A percentile compares a stretch with the other conserved stretches of the same genome.
phyloP scores from a whole-genome alignment of 768 basidiomycete genomes.

The Atractiella rhizophila region DNA sequence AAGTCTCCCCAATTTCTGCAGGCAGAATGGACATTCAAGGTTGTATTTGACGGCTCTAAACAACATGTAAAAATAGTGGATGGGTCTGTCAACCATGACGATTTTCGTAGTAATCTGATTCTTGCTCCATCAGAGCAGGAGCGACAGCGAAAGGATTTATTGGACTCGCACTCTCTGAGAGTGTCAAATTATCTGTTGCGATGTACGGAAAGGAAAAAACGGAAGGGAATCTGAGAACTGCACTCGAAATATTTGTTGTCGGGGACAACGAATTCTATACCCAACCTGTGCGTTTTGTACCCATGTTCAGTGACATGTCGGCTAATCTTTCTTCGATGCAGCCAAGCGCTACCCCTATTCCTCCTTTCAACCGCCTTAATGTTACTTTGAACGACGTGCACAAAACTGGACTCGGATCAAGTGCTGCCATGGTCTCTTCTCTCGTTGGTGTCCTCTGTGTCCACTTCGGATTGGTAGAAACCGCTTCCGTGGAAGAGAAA shows the following conservation, averaged over 20 bases:
- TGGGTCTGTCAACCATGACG: neutral
- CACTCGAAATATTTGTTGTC: slow-evolving; percentile 54
- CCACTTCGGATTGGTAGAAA: slow-evolving; percentile 23
- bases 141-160: slow-evolving; percentile 54
- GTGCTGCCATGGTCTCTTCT: slow-evolving; percentile 87
- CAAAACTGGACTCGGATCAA: slow-evolving; percentile 93
- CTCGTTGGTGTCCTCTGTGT: slow-evolving; percentile 62
- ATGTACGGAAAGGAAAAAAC: slow-evolving; percentile 26
- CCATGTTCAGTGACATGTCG: slow-evolving; percentile 1
- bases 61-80: slow-evolving; percentile 5
- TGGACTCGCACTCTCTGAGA: slow-evolving; percentile 46
- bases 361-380: slow-evolving; percentile 44
- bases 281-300: slow-evolving; percentile 25
- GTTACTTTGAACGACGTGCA: slow-evolving; percentile 56
- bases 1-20: slow-evolving; percentile 73
- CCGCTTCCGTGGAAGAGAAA: neutral
- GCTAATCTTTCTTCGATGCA: slow-evolving; percentile 1
- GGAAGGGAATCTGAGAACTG: slow-evolving; percentile 24
- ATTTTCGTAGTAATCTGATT: neutral
- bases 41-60: slow-evolving; percentile 17
- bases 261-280: slow-evolving; percentile 98
- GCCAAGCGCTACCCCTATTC: neutral
- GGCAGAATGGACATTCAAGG: slow-evolving; percentile 48
- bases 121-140: neutral
- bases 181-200: slow-evolving; percentile 14